phyloP scores from a whole-genome alignment of 106 monocot genomes.

The Platanthera guangdongensis region DNA sequence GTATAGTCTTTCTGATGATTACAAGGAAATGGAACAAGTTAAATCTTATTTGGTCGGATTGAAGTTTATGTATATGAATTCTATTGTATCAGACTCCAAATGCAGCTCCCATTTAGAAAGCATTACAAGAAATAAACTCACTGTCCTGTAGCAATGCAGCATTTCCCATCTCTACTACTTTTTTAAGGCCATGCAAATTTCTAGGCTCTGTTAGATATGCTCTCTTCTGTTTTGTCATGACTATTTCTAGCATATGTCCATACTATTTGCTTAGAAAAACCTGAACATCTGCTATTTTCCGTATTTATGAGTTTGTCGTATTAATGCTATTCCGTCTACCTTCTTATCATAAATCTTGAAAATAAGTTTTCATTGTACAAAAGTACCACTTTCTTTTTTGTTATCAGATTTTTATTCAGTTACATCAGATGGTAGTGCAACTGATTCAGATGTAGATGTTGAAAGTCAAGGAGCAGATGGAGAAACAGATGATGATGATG shows the following conservation, averaged over 20 bases:
- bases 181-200: background rate
- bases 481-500: conserved; percentile 89
- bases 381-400: background rate
- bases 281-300: background rate
- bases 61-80: background rate
- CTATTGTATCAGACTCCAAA: background rate
- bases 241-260: background rate
- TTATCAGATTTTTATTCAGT: conserved; percentile 92
- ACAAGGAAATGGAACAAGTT: too few relatives aligned
- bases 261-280: background rate
- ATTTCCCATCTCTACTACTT: background rate
- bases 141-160: background rate
- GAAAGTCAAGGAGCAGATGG: conserved; percentile 80
- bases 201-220: background rate
- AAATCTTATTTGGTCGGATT: too few relatives aligned
- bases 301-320: background rate
- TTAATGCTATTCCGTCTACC: background rate
- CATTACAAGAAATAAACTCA: background rate
- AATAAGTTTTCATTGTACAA: background rate
- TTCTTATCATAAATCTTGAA: background rate
- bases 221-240: background rate
- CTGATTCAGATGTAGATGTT: conserved; percentile 88
- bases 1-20: too few relatives aligned
- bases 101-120: background rate
- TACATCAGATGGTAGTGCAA: conserved; percentile 75